Evolutionary conservation across 176 grass and related monocot species (phyloP), one percentile per base, ranked within the genome.

Genomic region (Aechmea fasciata): DNA sequence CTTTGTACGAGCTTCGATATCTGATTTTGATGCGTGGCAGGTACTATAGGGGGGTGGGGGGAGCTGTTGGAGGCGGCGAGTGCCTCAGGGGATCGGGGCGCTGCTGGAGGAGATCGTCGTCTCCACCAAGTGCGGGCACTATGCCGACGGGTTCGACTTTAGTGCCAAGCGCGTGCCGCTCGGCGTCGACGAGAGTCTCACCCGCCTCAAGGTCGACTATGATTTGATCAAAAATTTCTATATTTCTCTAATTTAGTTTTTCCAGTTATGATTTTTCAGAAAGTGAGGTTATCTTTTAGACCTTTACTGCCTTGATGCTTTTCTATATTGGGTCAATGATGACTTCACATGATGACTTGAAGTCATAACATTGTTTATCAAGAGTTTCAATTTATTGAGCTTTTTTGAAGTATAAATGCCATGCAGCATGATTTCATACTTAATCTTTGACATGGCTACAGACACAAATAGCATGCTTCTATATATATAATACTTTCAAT

Each of bases 91-190:
- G 69, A 71, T 83, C 52, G 84, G 68, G 55, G 81, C 81, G 65
- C 83, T 73, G 51, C 78, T 83, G n/a, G 85, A 87, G 52, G 18
- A 52, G 12, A 13, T 90, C 78, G 73, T 96, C 4, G 59, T 96
- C 57, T 83, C 92, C 81, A 96, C 88, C 64, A 96, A 90, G 79
- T 92, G 92, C 41, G 86, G 88, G 57, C 83, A 88, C 65, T 96
- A 96, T 81, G 69, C 19, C 23, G 88, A 96, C 0, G 88, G 92
- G 0, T 96, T 96, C 79, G 83, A 90, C 79, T 96, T 96, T 79
- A 87, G 73, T 63, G 93, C 81, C 15, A 77, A 33, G 71, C 78
- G 88, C 18, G 81, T 96, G 50, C 83, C 76, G 0, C 75, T 73
- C 47, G 87, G 88, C 73, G 2, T 96, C 47, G 86, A 92, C 65